Evolutionary conservation across 257 asterid species (phyloP).

Genomic region (Linderniella brevidens): DNA sequence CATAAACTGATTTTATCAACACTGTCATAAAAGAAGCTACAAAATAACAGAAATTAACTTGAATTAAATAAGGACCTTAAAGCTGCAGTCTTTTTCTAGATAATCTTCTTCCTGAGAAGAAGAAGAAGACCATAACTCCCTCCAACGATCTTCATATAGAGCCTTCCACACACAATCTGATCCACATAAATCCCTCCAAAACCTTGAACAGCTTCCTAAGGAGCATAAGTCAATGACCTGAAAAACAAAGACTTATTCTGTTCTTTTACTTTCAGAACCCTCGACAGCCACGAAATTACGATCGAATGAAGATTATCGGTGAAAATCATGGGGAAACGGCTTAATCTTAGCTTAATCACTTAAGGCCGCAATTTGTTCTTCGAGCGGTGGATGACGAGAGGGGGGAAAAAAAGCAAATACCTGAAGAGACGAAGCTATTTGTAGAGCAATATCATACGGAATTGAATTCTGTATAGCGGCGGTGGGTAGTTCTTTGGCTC

Average conservation of each 20-base stretch:
- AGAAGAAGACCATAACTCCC: too few species aligned
- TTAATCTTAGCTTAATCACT: too few species aligned
- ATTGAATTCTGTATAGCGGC: slow-evolving; percentile 27
- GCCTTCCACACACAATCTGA: slow-evolving; percentile 66
- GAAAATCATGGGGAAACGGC: too few species aligned
- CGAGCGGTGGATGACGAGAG: background rate
- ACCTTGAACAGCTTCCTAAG: slow-evolving; percentile 75
- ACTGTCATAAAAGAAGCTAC: too few species aligned
- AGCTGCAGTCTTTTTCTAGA: background rate
- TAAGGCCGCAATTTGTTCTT: background rate
- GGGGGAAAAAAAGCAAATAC: slow-evolving; percentile 11
- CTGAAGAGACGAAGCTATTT: slow-evolving; percentile 61
- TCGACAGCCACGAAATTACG: slow-evolving; percentile 5
- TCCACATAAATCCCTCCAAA: slow-evolving; percentile 66
- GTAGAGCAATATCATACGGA: slow-evolving; percentile 56
- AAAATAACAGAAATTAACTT: too few species aligned
- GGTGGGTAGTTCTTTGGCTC: slow-evolving; percentile 5
- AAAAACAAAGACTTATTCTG: slow-evolving; percentile 11
- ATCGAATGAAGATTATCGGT: too few species aligned
- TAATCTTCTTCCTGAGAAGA: slow-evolving; percentile 16
- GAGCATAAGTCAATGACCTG: slow-evolving; percentile 78
- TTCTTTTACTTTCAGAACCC: slow-evolving; percentile 12
- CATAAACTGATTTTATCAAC: slow-evolving; percentile 4
- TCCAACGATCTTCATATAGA: slow-evolving; percentile 56
- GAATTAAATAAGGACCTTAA: too few species aligned